Evolutionary conservation across 257 asterid genomes (phyloP).

Genomic region (Mitragyna speciosa): DNA sequence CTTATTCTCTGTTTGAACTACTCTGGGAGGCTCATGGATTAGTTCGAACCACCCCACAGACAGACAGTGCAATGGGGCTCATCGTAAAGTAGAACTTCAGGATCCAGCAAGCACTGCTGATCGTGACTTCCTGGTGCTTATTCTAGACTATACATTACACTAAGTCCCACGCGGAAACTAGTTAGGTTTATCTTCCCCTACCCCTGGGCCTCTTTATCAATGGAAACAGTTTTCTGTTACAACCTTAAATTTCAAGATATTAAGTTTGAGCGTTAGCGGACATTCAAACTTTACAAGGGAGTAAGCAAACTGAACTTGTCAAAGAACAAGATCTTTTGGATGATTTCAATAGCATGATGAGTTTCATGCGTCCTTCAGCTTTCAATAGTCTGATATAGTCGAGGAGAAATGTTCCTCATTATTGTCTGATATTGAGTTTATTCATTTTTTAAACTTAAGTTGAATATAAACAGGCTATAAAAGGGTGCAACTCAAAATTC

Average conservation of each 20-base stretch:
- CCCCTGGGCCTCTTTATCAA: background rate
- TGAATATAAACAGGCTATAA: no score
- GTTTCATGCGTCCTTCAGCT: background rate
- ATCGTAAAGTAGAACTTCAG: background rate
- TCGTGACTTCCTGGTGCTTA: conserved; percentile 2
- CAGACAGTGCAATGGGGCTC: background rate
- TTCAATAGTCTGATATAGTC: background rate
- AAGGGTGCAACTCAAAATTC: no score
- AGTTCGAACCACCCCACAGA: background rate
- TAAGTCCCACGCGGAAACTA: background rate
- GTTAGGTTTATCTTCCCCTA: background rate
- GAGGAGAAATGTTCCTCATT: background rate
- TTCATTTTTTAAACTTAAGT: background rate
- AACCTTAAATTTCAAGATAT: background rate
- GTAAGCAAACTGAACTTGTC: background rate
- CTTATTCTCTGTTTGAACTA: background rate
- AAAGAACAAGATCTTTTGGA: background rate
- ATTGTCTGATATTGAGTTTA: background rate
- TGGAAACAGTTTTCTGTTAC: background rate
- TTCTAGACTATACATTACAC: background rate
- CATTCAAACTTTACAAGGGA: background rate
- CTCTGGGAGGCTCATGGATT: background rate
- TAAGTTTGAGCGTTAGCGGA: background rate
- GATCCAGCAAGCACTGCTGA: background rate
- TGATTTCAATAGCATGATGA: background rate